Evolutionary conservation across 108 stramenopile species (phyloP).

Genomic region (Skeletonema tropicum): DNA sequence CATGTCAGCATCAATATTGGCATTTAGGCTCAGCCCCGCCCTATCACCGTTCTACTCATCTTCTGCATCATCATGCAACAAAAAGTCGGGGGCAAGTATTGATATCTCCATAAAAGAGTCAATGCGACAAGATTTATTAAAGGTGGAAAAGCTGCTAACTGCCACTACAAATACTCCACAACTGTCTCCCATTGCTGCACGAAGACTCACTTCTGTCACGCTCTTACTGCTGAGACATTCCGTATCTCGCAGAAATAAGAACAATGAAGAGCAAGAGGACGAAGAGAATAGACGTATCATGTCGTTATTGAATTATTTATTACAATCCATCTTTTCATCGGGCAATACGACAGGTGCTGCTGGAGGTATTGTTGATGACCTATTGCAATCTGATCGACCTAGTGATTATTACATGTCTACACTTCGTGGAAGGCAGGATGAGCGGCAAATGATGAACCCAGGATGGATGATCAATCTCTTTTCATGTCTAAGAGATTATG

Average conservation of each 20-base stretch:
- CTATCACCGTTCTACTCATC: constrained; percentile 23
- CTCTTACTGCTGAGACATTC: constrained; percentile 30
- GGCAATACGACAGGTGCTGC: background rate
- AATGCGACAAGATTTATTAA: constrained; percentile 30
- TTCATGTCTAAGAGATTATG: constrained; percentile 34
- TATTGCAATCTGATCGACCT: constrained; percentile 9
- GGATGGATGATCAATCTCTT: constrained; percentile 37
- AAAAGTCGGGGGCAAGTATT: background rate
- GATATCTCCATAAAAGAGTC: constrained; percentile 3
- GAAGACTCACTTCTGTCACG: constrained; percentile 17
- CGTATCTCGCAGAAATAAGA: background rate
- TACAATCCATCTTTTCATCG: constrained; percentile 5
- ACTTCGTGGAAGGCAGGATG: background rate
- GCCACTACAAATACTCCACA: background rate
- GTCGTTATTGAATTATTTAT: constrained; percentile 20
- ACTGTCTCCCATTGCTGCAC: constrained; percentile 14
- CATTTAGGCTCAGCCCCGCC: constrained; percentile 35
- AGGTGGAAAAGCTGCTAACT: constrained; percentile 8
- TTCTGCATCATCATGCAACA: background rate
- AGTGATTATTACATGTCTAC: constrained; percentile 28
- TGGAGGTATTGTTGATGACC: background rate
- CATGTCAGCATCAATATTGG: constrained; percentile 16
- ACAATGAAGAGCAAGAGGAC: background rate
- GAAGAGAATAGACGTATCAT: constrained; percentile 25
- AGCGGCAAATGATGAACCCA: background rate